These are phyloP conservation scores for Kuraishia floccosa DNA, from an alignment of 805 yeast species.

Conservation along the genomic window DNA sequence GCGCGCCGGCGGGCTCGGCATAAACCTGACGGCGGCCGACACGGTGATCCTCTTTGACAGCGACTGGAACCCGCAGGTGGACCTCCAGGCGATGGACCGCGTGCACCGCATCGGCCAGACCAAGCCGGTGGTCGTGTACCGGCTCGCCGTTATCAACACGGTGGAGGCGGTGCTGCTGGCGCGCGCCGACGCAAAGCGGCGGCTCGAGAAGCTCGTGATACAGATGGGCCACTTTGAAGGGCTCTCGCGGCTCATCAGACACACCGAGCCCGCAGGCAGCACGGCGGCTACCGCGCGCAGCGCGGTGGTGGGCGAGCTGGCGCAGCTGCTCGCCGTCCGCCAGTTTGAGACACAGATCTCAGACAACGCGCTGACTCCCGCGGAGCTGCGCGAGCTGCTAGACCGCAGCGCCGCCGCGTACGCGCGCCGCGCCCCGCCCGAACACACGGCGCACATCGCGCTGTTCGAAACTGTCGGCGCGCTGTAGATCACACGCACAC, in stretches of 20 bases:
- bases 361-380: conserved; percentile 18
- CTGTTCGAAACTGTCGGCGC: conserved; percentile 24
- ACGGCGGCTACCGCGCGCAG: conserved; percentile 10
- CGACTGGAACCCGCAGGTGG: conserved; percentile 98
- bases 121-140: conserved; percentile 70
- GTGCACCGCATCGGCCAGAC: conserved; percentile 90
- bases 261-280: conserved; percentile 1
- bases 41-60: conserved; percentile 84
- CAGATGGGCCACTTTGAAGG: conserved; percentile 49
- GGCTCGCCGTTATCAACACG: conserved; percentile 68
- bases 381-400: conserved; percentile 36
- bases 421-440: conserved; percentile 6
- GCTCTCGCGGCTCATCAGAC: conserved; percentile 9
- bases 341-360: conserved; percentile 12
- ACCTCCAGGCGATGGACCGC: conserved; percentile 91
- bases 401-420: conserved; percentile 38
- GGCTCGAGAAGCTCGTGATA: conserved; percentile 65
- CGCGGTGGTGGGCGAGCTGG: conserved; percentile 26
- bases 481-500: no score
- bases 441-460: conserved; percentile 13
- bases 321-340: conserved; percentile 25
- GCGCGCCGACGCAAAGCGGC: conserved; percentile 71
- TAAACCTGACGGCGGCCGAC: conserved; percentile 79
- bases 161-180: conserved; percentile 76
- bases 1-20: conserved; percentile 91